Conservation (phyloP, 1,284 basidiomycete genomes). For the Cryptococcus sp. region DNA sequence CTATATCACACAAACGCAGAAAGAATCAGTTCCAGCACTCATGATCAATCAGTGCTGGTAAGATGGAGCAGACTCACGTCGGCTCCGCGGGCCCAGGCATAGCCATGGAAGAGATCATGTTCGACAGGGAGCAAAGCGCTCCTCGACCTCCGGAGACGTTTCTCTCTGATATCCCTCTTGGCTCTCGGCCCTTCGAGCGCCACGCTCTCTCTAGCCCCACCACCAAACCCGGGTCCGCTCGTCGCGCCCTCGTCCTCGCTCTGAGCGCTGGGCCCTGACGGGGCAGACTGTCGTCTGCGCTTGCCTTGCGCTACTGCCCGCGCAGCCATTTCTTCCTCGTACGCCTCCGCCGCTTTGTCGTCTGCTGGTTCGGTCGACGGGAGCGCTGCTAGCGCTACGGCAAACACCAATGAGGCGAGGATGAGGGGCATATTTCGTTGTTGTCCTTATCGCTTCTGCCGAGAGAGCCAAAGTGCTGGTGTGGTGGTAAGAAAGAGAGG, state of each 20-base stretch:
- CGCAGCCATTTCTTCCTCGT: slow-evolving; percentile 4
- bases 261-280: background rate
- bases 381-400: slow-evolving; percentile 15
- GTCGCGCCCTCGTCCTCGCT: background rate
- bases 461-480: background rate
- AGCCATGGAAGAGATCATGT: too few relatives aligned
- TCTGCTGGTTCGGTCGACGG: slow-evolving; percentile 17
- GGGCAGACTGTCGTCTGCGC: background rate
- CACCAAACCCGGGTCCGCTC: too few relatives aligned
- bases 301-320: background rate
- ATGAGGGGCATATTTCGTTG: slow-evolving; percentile 8
- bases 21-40: too few relatives aligned
- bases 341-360: slow-evolving; percentile 23
- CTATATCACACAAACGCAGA: too few relatives aligned
- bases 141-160: too few relatives aligned
- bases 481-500: background rate
- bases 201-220: background rate
- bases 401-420: slow-evolving; percentile 13
- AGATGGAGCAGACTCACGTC: too few relatives aligned
- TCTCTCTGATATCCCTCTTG: background rate
- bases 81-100: too few relatives aligned
- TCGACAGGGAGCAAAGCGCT: too few relatives aligned
- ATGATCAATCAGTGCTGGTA: too few relatives aligned
- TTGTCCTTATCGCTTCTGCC: background rate
- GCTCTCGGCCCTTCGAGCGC: background rate